Evolutionary conservation across 192 early-diverging fungal genomes (phyloP), one percentile per base, ranked within the genome.

Genomic region (Coemansia umbellata): DNA sequence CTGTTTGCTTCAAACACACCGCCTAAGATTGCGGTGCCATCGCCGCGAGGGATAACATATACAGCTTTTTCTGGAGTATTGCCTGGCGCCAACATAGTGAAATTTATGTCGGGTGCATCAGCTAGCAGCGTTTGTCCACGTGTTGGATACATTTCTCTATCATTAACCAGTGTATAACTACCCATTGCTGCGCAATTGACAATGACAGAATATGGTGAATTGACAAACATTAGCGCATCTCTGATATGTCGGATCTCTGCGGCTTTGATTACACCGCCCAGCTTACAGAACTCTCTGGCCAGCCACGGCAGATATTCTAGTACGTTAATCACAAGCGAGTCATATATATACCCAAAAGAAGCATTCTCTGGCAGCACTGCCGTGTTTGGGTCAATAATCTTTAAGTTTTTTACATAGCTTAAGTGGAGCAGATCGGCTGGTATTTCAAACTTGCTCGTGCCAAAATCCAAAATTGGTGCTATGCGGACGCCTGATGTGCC

Each of bases 31-130:
- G 91, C 88, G 31, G 80, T 79, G 9, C 88, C 90, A 56, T 88
- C 81, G 11, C 79, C 78, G 11, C 91, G 79, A 3, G 91, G 92
- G 48, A 94, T 94, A n/a, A 93, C 81, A 66, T 94, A 94, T 32
- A 84, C 81, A 35, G 82, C 65, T 24, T 45, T 14, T 21, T 78
- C 58, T n/a, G 7, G 14, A 9, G 7, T 28, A 10, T 8, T 19
- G 37, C 33, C 40, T 8, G 50, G 50, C 9, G 27, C 14, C 26
- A 19, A 47, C n/a, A 41, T 14, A 11, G 56, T 44, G 0, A 33
- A 43, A 10, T 50, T 22, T 22, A 53, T 47, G 26, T 10, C 1
- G 5, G 61, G 48, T 22, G 56, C 47, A 3, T 19, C 13, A 9
- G 88, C 82, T 9, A 89, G 56, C 0, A 91, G 68, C n/a, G 80